phyloP scores from a whole-genome alignment of 2,329 filamentous ascomycete species.

The Nigrospora oryzae region DNA sequence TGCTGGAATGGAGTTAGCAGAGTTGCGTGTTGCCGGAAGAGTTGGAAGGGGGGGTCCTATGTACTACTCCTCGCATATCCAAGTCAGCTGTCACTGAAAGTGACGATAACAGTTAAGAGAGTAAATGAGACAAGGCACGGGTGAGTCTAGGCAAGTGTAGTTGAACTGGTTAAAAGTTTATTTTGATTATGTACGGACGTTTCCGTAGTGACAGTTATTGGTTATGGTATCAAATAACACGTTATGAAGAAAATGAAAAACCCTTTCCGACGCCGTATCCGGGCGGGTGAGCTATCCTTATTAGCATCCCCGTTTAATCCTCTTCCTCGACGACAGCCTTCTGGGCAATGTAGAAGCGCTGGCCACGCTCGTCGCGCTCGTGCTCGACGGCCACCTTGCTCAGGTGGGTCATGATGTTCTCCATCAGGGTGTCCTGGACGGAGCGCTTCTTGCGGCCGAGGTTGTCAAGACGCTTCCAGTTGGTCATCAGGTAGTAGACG shows the following conservation, averaged over 20 bases:
- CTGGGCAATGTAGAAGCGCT: slow-evolving; percentile 17
- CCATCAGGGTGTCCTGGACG: slow-evolving; percentile 41
- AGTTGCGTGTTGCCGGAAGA: too few species aligned
- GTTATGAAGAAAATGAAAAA: slow-evolving; percentile 2
- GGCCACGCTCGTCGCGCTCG: slow-evolving; percentile 34
- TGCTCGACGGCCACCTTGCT: slow-evolving; percentile 42
- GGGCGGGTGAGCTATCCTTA: not conserved
- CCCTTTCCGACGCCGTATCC: not conserved
- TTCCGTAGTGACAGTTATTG: too few species aligned
- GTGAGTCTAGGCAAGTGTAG: too few species aligned
- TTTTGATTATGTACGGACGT: too few species aligned
- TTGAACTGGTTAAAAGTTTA: too few species aligned
- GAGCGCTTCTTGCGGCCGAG: slow-evolving; percentile 41
- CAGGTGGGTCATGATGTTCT: slow-evolving; percentile 42
- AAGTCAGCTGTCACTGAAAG: too few species aligned
- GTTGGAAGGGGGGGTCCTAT: too few species aligned
- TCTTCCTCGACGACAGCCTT: slow-evolving; percentile 18
- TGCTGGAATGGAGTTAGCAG: too few species aligned
- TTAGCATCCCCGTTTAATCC: slow-evolving; percentile 6
- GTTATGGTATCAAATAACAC: slow-evolving; percentile 6
- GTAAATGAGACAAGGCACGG: too few species aligned
- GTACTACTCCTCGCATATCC: too few species aligned
- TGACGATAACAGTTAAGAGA: too few species aligned
- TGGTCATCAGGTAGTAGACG: slow-evolving; percentile 37
- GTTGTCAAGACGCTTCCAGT: slow-evolving; percentile 23